Percentiles rank a stretch among this genome's conserved stretches.
Conservation (phyloP, 441 rosid genomes). For the Iberis amara region DNA sequence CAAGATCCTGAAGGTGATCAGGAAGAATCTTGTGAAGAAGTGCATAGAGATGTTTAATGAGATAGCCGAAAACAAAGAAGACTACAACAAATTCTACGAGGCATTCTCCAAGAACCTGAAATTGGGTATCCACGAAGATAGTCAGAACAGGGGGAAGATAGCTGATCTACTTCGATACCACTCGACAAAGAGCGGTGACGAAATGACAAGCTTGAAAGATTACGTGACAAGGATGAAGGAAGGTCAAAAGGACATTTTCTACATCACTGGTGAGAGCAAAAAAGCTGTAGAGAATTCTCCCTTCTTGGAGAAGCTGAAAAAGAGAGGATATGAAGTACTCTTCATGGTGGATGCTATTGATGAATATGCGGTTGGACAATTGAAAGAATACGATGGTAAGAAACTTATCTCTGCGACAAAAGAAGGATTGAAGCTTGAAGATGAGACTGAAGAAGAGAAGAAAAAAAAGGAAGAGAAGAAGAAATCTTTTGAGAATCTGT, state of each 20-base stretch:
- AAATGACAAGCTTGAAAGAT: constrained; percentile 55
- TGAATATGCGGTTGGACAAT: constrained; percentile 45
- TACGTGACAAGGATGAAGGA: constrained; percentile 62
- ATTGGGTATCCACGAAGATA: constrained; percentile 49
- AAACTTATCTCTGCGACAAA: constrained; percentile 50
- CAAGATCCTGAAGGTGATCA: constrained; percentile 23
- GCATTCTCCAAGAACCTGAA: constrained; percentile 23
- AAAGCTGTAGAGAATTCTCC: constrained; percentile 58
- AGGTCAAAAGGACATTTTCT: constrained; percentile 49
- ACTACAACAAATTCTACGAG: constrained; percentile 49
- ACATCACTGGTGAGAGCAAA: constrained; percentile 53
- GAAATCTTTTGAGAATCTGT: constrained; percentile 44
- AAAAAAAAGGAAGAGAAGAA: constrained; percentile 39
- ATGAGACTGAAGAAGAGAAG: constrained; percentile 49
- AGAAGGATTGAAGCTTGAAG: constrained; percentile 45
- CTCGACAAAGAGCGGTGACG: constrained; percentile 52
- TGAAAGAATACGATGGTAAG: constrained; percentile 49
- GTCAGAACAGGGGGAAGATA: constrained; percentile 43
- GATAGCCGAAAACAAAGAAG: constrained; percentile 56
- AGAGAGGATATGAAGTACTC: constrained; percentile 52
- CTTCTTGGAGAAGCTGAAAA: constrained; percentile 50
- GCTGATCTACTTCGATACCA: constrained; percentile 49
- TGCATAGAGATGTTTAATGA: constrained; percentile 51
- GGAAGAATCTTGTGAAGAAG: constrained; percentile 56
- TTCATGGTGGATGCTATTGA: constrained; percentile 60